Conservation (phyloP, 495 filamentous ascomycete genomes). For the Trichocladium antarcticum region DNA sequence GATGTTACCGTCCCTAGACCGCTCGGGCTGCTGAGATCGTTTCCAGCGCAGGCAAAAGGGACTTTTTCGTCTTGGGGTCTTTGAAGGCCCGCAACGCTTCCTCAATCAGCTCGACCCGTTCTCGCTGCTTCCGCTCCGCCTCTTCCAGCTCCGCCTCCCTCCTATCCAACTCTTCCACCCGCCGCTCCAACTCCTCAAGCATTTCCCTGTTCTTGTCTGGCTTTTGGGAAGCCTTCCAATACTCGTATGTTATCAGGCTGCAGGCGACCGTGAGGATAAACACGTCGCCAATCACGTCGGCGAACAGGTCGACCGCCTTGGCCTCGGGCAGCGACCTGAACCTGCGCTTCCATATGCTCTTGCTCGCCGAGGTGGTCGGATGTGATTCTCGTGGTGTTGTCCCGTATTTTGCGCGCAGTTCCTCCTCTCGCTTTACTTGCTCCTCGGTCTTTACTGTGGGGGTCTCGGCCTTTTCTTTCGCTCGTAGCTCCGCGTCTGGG, state of each 20-base stretch:
- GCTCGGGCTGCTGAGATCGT: conserved; percentile 10
- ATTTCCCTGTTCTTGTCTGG: conserved; percentile 52
- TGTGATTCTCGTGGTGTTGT: conserved; percentile 29
- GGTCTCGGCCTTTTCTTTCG: conserved; percentile 53
- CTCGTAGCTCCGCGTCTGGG: conserved; percentile 46
- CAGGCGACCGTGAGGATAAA: conserved; percentile 81
- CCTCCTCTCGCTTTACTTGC: conserved; percentile 53
- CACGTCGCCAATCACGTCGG: conserved; percentile 82
- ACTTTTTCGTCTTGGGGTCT: conserved; percentile 41
- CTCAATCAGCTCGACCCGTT: conserved; percentile 54
- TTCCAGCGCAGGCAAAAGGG: conserved; percentile 27
- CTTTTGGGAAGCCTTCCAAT: conserved; percentile 61
- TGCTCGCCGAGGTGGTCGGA: conserved; percentile 22
- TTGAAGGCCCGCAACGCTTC: conserved; percentile 53
- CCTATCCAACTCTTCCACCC: conserved; percentile 46
- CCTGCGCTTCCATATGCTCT: conserved; percentile 41
- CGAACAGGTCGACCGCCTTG: conserved; percentile 92
- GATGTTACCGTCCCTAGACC: not conserved
- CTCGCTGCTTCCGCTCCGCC: conserved; percentile 45
- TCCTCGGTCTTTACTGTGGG: conserved; percentile 75
- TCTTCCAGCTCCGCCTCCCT: conserved; percentile 56
- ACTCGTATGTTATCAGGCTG: conserved; percentile 71
- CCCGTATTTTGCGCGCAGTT: conserved; percentile 36
- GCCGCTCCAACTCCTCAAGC: conserved; percentile 60
- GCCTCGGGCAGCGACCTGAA: conserved; percentile 70